Evolutionary conservation across 371 early-diverging fungal species (phyloP), one percentile per base, ranked within the genome.

Genomic region (Mucor plumbeus): DNA sequence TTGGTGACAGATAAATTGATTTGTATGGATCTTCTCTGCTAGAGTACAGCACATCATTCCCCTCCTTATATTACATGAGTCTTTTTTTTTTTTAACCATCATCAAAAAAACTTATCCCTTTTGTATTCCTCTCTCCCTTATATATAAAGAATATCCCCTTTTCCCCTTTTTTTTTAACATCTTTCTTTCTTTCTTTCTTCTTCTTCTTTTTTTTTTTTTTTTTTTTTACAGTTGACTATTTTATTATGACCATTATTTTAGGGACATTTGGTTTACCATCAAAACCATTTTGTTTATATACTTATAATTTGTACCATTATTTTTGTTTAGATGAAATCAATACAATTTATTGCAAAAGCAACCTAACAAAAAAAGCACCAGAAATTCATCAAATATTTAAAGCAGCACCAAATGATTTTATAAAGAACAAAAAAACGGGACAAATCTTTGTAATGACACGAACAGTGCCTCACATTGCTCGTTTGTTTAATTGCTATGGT

Each of bases 261-360:
- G 74, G 74, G 6, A 55, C 61, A 17, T 74, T 67, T 48, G 66
- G 64, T 33, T 54, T 26, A 7, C n/a, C 8, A 17, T 48, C 31
- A 6, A 53, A 48, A n/a, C 56, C 62, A 34, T 70, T 76, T 39
- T 65, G 59, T 39, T 34, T 70, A 14, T 72, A 70, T 34, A 59
- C 38, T 8, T 33, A 21, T 21, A 41, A 55, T 33, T 34, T 64
- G 10, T 38, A 67, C 3, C 41, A 61, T 17, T 75, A 57, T n/a
- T 75, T 65, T 48, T 70, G 65, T 53, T 15, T 77, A 4, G 65
- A 72, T 47, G 75, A 77, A 10, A 31, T 75, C n/a, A 64, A 68
- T 43, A 14, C 53, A 0, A 9, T 71, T n/a, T 62, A 62, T 33
- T 64, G 61, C 39, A 55, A 65, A n/a, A 19, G 56, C 31, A 50